These are phyloP conservation scores for Puccinia hordei DNA, from an alignment of 1,284 basidiomycete species.

Conservation along the genomic window DNA sequence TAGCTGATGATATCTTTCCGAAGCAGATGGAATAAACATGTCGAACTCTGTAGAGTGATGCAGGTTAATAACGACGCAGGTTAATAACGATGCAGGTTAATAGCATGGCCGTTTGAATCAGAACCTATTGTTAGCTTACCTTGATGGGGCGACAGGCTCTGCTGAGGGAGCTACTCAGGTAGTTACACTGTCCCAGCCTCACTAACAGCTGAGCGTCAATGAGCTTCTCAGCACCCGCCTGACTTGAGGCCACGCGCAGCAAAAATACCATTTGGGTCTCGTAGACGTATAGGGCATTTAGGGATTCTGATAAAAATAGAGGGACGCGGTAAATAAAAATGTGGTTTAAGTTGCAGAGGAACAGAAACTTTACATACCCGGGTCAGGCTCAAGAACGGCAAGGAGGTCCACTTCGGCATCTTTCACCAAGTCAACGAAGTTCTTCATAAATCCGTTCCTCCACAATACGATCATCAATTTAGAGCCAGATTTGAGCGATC, in stretches of 20 bases:
- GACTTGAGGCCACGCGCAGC: constrained; percentile 76
- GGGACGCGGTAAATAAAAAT: not conserved
- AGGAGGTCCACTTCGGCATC: constrained; percentile 79
- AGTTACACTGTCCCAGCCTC: constrained; percentile 81
- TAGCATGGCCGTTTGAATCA: not conserved
- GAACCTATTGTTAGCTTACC: constrained; percentile 60
- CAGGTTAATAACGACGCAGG: not conserved
- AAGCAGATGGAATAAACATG: constrained; percentile 80
- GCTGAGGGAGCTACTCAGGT: constrained; percentile 74
- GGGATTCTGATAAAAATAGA: constrained; percentile 61
- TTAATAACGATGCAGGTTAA: too few relatives aligned
- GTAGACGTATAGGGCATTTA: constrained; percentile 91
- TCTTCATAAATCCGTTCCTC: constrained; percentile 76
- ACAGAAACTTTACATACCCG: constrained; percentile 64
- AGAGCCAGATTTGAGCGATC: constrained; percentile 63
- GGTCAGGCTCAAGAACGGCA: constrained; percentile 80
- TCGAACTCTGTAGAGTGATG: constrained; percentile 64
- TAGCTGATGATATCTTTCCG: constrained; percentile 84
- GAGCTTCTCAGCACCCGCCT: constrained; percentile 79
- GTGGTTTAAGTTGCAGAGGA: not conserved
- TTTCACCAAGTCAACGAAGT: constrained; percentile 80
- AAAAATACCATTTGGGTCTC: constrained; percentile 90
- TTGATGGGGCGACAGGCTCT: constrained; percentile 77
- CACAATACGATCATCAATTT: constrained; percentile 63
- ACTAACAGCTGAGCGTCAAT: constrained; percentile 77